Percentiles rank a stretch among this genome's conserved stretches.
These are phyloP conservation scores for Breviolum minutum DNA, from an alignment of 73 alveolate genomes.

Conservation along the genomic window DNA sequence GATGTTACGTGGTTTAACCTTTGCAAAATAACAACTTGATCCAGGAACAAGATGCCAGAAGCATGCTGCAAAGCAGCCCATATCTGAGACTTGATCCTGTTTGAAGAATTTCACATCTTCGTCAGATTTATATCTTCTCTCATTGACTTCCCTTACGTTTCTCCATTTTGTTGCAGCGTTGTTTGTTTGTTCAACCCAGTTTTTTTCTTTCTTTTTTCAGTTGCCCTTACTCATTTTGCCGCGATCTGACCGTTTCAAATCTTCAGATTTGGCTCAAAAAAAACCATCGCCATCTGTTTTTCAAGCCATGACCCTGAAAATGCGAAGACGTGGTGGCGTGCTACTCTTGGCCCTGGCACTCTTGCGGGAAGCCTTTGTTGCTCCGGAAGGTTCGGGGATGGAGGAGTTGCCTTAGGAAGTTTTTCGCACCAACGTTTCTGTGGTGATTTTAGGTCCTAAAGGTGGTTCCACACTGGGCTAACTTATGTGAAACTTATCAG, in stretches of 20 bases:
- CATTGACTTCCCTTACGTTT: no score
- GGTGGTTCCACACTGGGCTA: neutral
- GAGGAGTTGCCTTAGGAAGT: neutral
- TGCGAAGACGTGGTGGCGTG: neutral
- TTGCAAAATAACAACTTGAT: neutral
- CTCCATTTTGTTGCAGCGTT: no score
- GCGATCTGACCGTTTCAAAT: no score
- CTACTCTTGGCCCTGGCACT: neutral
- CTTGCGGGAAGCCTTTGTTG: conserved; percentile 6
- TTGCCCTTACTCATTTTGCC: no score
- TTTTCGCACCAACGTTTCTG: neutral
- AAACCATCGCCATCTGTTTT: no score
- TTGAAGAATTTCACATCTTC: no score
- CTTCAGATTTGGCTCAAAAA: no score
- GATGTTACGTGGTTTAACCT: neutral
- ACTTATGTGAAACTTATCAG: neutral
- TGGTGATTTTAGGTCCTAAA: neutral
- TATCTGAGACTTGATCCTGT: no score
- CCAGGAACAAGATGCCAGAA: conserved; percentile 83
- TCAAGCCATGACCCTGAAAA: neutral
- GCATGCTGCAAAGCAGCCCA: conserved; percentile 69
- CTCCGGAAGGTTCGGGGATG: neutral
- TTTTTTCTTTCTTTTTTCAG: no score
- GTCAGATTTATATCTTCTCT: no score
- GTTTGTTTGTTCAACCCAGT: no score